Evolutionary conservation across 2,329 filamentous ascomycete genomes (phyloP).

Genomic region (Aspergillus brasiliensis): DNA sequence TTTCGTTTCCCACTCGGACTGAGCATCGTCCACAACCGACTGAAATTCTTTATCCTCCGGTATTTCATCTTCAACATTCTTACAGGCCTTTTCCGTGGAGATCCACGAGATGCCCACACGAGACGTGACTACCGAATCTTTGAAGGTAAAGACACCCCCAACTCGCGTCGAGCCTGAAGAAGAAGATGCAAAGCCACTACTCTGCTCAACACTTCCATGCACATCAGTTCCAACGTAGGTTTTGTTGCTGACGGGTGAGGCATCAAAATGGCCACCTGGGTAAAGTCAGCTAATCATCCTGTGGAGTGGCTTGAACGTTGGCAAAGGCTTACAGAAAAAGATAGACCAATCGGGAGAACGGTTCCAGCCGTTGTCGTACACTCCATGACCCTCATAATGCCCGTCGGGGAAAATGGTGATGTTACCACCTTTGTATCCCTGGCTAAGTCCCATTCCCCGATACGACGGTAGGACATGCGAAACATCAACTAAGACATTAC

Average conservation of each 20-base stretch:
- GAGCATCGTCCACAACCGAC: constrained; percentile 51
- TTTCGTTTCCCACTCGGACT: constrained; percentile 61
- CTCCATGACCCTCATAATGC: constrained; percentile 62
- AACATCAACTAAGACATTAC: constrained; percentile 63
- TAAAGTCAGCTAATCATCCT: background rate
- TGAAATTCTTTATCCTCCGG: constrained; percentile 47
- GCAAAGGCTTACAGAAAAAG: constrained; percentile 30
- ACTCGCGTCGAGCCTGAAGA: constrained; percentile 50
- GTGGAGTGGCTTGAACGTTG: background rate
- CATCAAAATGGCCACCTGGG: constrained; percentile 62
- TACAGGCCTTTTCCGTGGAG: constrained; percentile 62
- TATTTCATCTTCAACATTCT: constrained; percentile 61
- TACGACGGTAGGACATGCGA: constrained; percentile 67
- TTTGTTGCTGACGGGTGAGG: constrained; percentile 32
- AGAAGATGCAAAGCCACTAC: constrained; percentile 35
- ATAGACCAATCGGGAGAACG: constrained; percentile 56
- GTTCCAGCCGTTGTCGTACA: constrained; percentile 70
- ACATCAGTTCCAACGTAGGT: constrained; percentile 31
- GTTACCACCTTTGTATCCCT: constrained; percentile 63
- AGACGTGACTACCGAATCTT: constrained; percentile 51
- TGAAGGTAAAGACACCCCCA: constrained; percentile 56
- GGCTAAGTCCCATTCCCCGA: constrained; percentile 61
- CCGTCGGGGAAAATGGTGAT: constrained; percentile 55
- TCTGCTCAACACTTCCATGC: constrained; percentile 31
- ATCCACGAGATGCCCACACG: constrained; percentile 70